Base-by-base conservation (phyloP, 2,329 filamentous ascomycete genomes). In the Parascedosporium putredinis region DNA sequence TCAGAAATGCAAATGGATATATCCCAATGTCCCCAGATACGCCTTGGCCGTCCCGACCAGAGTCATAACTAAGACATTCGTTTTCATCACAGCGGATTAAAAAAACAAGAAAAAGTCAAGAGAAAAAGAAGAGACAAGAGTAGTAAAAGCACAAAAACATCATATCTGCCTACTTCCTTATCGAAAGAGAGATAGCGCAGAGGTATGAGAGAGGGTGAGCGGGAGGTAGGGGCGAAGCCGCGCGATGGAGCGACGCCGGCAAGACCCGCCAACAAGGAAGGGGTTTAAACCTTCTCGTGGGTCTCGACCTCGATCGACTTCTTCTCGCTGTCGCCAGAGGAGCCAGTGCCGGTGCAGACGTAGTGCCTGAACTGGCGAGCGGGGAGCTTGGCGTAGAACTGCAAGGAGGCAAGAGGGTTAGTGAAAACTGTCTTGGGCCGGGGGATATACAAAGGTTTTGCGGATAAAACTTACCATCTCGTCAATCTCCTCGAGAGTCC, bases 401-500 rank as follows among this genome's bases (percentile, higher is more conserved):
- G 38, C 3, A 45, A 12, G 47, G 9, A 4, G 18, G 23, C 1
- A 31, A 25, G 1, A 8, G 5, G 7, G 47, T 44, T 44, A 44
- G 47, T 14, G n/a, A 23, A 8, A 16, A n/a, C 9, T 24, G 8
- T 10, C 10, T 8, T 16, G 5, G 16, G 18, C 16, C 9, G 16
- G 31, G 4, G 7, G 12, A 14, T n/a, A 10, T 9, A 8, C 2
- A 10, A 8, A 23, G n/a, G n/a, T n/a, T n/a, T n/a, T n/a, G n/a
- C n/a, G n/a, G n/a, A n/a, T 9, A 14, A 27, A 24, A 27, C 44
- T 42, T 42, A 51, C 50, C 51, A 55, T 55, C 47, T 55, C 53
- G 5, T 55, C 53, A 25, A 53, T 52, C 45, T 60, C 60, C 23
- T 50, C 58, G 0, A 55, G 52, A 8, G 51, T 50, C 23, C 53